Percentiles rank a stretch among this genome's conserved stretches.
Evolutionary conservation across 805 yeast species (phyloP).

Genomic region (Ogataea naganishii): DNA sequence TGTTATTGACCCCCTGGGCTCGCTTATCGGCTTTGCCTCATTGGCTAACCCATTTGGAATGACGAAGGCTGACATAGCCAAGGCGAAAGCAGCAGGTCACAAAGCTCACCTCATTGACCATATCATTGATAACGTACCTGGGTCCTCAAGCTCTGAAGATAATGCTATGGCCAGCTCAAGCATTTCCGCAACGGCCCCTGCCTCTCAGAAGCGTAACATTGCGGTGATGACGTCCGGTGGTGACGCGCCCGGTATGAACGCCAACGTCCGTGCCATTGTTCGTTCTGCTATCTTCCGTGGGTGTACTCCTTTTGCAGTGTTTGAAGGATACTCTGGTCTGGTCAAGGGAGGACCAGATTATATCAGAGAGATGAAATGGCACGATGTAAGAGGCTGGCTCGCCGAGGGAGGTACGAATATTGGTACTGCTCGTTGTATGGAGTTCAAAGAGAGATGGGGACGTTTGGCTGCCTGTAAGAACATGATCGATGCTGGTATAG

Average conservation of each 20-base stretch:
- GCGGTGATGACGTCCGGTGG: constrained; percentile 99
- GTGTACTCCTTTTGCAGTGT: constrained; percentile 86
- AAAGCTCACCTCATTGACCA: no score
- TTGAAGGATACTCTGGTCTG: constrained; percentile 93
- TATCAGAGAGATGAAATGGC: constrained; percentile 80
- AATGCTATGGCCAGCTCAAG: not conserved
- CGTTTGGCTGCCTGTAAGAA: constrained; percentile 77
- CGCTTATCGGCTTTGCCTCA: constrained; percentile 71
- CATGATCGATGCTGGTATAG: constrained; percentile 81
- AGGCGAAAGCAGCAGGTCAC: no score
- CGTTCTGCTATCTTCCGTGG: constrained; percentile 81
- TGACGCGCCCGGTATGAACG: constrained; percentile 98
- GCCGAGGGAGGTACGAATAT: constrained; percentile 91
- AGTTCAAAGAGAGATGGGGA: constrained; percentile 79
- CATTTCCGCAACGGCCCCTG: not conserved
- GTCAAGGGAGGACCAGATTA: constrained; percentile 72
- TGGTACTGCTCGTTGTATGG: constrained; percentile 92
- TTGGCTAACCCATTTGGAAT: constrained; percentile 46
- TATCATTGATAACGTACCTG: no score
- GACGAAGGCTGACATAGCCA: no score
- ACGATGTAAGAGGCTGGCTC: constrained; percentile 90
- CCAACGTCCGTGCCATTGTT: constrained; percentile 91
- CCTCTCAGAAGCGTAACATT: constrained; percentile 41
- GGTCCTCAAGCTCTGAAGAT: not conserved
- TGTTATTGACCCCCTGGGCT: constrained; percentile 78